These are phyloP conservation scores for Nemania sp. DNA, from an alignment of 2,329 filamentous ascomycete genomes.

Conservation along the genomic window DNA sequence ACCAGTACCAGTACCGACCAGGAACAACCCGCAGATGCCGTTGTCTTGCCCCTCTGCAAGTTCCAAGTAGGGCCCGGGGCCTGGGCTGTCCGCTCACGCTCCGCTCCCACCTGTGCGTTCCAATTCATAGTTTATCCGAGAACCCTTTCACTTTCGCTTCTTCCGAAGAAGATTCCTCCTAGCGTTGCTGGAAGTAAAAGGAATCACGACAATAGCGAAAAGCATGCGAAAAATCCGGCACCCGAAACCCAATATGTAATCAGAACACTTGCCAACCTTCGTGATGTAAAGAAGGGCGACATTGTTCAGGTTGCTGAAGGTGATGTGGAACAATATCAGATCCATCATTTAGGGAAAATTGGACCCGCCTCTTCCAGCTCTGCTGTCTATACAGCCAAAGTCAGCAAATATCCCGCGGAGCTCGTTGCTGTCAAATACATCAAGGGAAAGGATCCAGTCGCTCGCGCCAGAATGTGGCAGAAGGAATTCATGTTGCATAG, in stretches of 20 bases:
- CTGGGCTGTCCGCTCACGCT: not conserved
- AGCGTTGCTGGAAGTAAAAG: not conserved
- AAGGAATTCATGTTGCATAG: not conserved
- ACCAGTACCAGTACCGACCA: not conserved
- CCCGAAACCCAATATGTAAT: not conserved
- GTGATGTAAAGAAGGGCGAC: not conserved
- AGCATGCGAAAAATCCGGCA: not conserved
- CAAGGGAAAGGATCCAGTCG: not conserved
- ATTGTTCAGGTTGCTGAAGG: not conserved
- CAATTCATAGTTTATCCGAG: not conserved
- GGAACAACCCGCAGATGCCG: not conserved
- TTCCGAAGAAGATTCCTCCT: not conserved
- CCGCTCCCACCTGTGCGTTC: not conserved
- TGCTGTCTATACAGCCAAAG: not conserved
- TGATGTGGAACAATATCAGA: not conserved
- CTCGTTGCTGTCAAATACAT: not conserved
- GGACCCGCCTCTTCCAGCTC: not conserved
- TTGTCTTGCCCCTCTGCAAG: too few species aligned
- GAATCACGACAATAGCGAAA: not conserved
- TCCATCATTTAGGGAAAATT: not conserved
- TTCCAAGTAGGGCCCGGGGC: not conserved
- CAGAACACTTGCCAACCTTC: not conserved
- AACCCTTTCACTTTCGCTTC: not conserved
- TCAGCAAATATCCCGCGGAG: not conserved
- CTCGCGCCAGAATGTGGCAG: not conserved